phyloP scores from a whole-genome alignment of 768 basidiomycete genomes.

The Lentinula sp. region DNA sequence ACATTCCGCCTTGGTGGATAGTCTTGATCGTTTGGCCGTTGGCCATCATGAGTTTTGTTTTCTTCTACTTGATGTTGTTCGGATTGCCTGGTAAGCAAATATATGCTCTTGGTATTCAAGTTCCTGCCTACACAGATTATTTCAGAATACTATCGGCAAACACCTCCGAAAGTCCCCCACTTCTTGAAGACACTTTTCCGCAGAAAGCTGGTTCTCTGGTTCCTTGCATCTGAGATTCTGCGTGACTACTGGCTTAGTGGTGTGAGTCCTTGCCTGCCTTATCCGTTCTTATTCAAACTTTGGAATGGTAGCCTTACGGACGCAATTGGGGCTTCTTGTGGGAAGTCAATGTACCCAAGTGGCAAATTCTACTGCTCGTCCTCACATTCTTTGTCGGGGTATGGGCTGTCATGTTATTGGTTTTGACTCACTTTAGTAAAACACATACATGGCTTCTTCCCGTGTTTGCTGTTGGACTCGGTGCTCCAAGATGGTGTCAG shows the following conservation, averaged over 20 bases:
- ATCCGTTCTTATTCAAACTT: conserved; percentile 48
- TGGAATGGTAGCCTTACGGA: conserved; percentile 63
- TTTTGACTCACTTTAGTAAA: conserved; percentile 84
- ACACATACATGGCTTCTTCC: conserved; percentile 94
- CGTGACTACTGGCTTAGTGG: conserved; percentile 89
- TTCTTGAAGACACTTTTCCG: conserved; percentile 88
- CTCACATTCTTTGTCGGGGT: conserved; percentile 81
- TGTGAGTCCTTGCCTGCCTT: conserved; percentile 34
- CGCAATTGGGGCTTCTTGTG: conserved; percentile 95
- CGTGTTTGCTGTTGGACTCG: conserved; percentile 92
- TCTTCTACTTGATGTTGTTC: conserved; percentile 61
- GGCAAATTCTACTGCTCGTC: conserved; percentile 80
- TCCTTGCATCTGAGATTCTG: conserved; percentile 86
- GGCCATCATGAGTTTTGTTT: conserved; percentile 45
- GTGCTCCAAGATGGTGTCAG: conserved; percentile 94
- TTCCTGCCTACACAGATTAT: background rate
- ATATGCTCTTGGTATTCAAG: conserved; percentile 20
- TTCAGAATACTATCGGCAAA: conserved; percentile 82
- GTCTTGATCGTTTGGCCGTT: conserved; percentile 46
- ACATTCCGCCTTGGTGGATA: conserved; percentile 70
- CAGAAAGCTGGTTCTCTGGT: conserved; percentile 90
- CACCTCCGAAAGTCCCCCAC: conserved; percentile 93
- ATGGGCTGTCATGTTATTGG: conserved; percentile 68
- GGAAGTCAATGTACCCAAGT: conserved; percentile 76
- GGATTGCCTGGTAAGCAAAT: conserved; percentile 69